Base-by-base conservation (phyloP, 495 filamentous ascomycete species). In the Penicillium pancosmium region DNA sequence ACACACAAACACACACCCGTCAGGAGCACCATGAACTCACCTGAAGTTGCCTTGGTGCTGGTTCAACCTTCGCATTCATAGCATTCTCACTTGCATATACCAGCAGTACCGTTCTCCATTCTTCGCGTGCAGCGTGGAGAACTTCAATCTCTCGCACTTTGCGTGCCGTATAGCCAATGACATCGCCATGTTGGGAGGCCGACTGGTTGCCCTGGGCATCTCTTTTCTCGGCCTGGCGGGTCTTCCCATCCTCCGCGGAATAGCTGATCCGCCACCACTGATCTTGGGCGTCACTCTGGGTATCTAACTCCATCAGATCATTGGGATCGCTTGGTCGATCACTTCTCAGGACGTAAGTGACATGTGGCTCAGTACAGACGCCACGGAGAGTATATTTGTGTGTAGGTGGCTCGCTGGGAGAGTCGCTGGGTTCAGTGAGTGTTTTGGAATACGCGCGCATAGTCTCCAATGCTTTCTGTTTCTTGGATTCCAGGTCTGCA, bases 231-330 rank as follows among this genome's bases (percentile, higher is more conserved):
- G 72, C 66, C 64, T 72, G 74, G 23, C 67, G 67, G 15, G 68
- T 67, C 60, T 78, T 80, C 19, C 74, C 74, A 57, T 82, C 80
- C 15, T 78, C 78, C 19, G 69, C 64, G 3, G 80, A 79, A 61
- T 78, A 85, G 55, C 77, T 79, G 57, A 82, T 73, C 16, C 80
- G 81, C 82, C 82, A 85, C 82, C 82, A 85, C 54, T 84, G 77
- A 67, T 74, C 78, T 31, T 73, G 72, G 10, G 63, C 48, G n/a
- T 65, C 48, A 46, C 52, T 19, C 41, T 53, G 34, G 21, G 23
- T 53, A 50, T 69, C 67, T n/a, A 63, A 23, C 34, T 72, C 62
- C 66, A 72, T 65, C 38, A 61, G 56, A 47, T 72, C 56, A 8
- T 49, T 46, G 11, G 57, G 31, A 4, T 35, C 48, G 36, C 35